phyloP scores from a whole-genome alignment of 2,329 filamentous ascomycete species.

The Colletotrichum sp. region DNA sequence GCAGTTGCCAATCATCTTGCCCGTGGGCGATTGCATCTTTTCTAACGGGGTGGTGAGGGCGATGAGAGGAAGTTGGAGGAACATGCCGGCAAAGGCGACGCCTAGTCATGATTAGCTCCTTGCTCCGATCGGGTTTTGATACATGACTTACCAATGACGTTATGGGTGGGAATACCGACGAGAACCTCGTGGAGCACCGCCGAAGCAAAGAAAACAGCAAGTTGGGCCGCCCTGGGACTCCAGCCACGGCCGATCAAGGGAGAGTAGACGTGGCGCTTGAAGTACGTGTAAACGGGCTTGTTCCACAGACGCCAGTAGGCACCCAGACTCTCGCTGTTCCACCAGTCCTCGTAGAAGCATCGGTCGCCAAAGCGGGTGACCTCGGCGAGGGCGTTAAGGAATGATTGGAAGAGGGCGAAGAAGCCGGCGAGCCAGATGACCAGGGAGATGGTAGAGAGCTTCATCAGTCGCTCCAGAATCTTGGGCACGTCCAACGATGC shows the following conservation, averaged over 20 bases:
- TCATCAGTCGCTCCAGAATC: constrained; percentile 89
- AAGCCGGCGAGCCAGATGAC: constrained; percentile 98
- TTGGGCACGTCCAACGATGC: constrained; percentile 78
- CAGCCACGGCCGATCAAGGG: constrained; percentile 87
- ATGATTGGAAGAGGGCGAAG: constrained; percentile 94
- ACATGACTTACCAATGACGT: constrained; percentile 73
- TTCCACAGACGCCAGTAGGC: constrained; percentile 98
- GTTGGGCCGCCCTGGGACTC: constrained; percentile 71
- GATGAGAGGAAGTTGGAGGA: constrained; percentile 90
- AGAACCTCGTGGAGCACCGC: constrained; percentile 90
- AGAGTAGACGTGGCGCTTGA: constrained; percentile 91
- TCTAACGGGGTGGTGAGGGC: constrained; percentile 79
- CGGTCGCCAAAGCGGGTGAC: constrained; percentile 89
- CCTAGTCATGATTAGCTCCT: constrained; percentile 51
- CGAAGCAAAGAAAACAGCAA: constrained; percentile 86
- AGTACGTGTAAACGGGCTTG: constrained; percentile 95
- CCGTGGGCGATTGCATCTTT: constrained; percentile 76
- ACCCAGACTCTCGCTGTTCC: constrained; percentile 88
- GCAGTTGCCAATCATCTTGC: constrained; percentile 84
- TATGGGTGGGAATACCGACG: constrained; percentile 94
- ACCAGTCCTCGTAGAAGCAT: constrained; percentile 97
- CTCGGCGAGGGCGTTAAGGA: constrained; percentile 90
- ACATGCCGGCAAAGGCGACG: constrained; percentile 93
- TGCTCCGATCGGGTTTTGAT: too few species aligned
- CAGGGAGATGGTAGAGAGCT: constrained; percentile 92